Evolutionary conservation across 2,329 filamentous ascomycete species (phyloP).

Genomic region (Penicillium brevicompactum): DNA sequence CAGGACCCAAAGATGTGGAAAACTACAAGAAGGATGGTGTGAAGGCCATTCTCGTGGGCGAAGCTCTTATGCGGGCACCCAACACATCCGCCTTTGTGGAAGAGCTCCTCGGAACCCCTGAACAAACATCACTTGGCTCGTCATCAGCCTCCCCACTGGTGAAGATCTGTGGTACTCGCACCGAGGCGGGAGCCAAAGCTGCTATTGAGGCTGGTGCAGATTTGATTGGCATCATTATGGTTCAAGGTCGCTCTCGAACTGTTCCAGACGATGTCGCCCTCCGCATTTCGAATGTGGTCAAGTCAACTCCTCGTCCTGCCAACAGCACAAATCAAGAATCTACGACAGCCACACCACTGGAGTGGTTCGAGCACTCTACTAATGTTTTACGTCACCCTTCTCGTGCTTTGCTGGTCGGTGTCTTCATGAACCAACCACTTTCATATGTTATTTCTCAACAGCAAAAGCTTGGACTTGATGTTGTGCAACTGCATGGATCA

Average conservation of each 20-base stretch:
- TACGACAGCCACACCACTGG: conserved; percentile 41
- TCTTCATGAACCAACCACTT: conserved; percentile 90
- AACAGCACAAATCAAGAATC: conserved; percentile 17
- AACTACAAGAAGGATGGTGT: conserved; percentile 88
- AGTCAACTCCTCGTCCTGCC: conserved; percentile 46
- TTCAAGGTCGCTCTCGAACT: conserved; percentile 76
- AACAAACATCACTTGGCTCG: conserved; percentile 21
- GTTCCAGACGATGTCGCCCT: conserved; percentile 77
- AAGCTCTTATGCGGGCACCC: conserved; percentile 90
- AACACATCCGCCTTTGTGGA: conserved; percentile 82
- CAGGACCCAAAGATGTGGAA: conserved; percentile 81
- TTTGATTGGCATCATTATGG: conserved; percentile 89
- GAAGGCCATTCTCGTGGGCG: conserved; percentile 89
- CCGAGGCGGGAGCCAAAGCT: conserved; percentile 73
- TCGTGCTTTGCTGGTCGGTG: conserved; percentile 81
- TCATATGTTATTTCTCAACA: conserved; percentile 80
- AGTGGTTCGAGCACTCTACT: conserved; percentile 70
- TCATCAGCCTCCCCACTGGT: conserved; percentile 61
- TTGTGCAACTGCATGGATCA: conserved; percentile 89
- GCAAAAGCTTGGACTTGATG: conserved; percentile 73
- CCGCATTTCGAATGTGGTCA: conserved; percentile 78
- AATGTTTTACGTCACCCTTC: conserved; percentile 52
- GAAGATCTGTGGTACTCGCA: conserved; percentile 94
- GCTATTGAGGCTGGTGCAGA: conserved; percentile 88
- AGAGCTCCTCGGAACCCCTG: conserved; percentile 69